These are phyloP conservation scores for Apophysomyces trapeziformis DNA, from an alignment of 371 early-diverging fungal genomes.

Conservation along the genomic window DNA sequence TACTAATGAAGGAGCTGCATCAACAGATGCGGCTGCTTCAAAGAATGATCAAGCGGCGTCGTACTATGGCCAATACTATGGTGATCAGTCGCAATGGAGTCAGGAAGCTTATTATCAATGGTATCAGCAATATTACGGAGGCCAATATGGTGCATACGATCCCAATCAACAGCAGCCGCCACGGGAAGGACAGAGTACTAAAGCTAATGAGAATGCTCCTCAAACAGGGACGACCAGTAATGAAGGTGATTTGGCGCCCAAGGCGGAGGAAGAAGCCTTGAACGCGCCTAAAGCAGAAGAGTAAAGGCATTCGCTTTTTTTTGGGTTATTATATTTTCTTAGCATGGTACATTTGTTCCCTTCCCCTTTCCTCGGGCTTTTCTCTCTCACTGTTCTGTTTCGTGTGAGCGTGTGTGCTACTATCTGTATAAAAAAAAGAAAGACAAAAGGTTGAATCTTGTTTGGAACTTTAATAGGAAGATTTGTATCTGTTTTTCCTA, in stretches of 20 bases:
- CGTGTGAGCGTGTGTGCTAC: background rate
- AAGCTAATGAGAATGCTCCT: background rate
- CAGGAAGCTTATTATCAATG: slow-evolving; percentile 52
- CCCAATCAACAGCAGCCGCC: slow-evolving; percentile 15
- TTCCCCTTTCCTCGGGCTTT: background rate
- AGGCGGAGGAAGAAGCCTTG: background rate
- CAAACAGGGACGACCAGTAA: background rate
- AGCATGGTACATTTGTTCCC: background rate
- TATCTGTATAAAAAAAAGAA: background rate
- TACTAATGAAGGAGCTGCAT: slow-evolving; percentile 12
- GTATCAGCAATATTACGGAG: slow-evolving; percentile 55
- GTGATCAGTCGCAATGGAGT: slow-evolving; percentile 29
- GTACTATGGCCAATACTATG: slow-evolving; percentile 46
- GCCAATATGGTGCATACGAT: slow-evolving; percentile 12
- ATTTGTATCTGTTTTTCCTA: no score
- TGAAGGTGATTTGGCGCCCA: background rate
- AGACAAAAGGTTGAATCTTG: background rate
- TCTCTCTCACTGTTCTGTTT: background rate
- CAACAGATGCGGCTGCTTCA: slow-evolving; percentile 16
- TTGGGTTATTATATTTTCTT: background rate
- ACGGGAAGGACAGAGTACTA: background rate
- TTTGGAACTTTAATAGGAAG: no score
- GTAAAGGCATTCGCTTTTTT: background rate
- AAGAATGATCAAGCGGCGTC: slow-evolving; percentile 22
- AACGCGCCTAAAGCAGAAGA: slow-evolving; percentile 5